Evolutionary conservation across 2,329 filamentous ascomycete genomes (phyloP), one percentile per base, ranked within the genome.

Genomic region (Fusarium longipes): DNA sequence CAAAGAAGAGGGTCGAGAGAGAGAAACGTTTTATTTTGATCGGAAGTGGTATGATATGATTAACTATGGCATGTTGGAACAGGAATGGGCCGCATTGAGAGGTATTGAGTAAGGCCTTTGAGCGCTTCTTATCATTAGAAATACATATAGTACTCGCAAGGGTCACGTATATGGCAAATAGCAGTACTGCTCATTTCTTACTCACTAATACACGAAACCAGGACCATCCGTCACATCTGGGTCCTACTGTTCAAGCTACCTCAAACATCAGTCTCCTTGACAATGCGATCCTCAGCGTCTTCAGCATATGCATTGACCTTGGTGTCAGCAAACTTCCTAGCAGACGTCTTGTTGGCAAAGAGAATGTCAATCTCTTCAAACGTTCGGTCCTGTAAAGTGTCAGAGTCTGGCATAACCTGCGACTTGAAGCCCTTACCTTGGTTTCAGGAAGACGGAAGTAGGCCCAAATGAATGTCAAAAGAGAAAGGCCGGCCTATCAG

Each of bases 11-110:
- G 82, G 82, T 0, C 67, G 78, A 5, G 75, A 73, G 53, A 74
- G 82, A 49, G 79, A 85, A 70, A 68, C 73, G 0, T 61, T 81
- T 9, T 84, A 78, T 75, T 74, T 78, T 63, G 77, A 84, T 63
- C 77, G 83, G 3, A 72, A 76, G 36, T 85, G 77, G 77, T 70
- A 72, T 38, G 76, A 80, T 52, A 30, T 66, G 3, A 52, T 82
- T 2, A 58, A 72, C 8, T 72, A 78, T 44, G 75, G 72, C 0
- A 82, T 82, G 70, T 45, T 82, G 42, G 78, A 80, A 49, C 43
- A 69, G 1, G 81, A 82, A 53, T 81, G 80, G 80, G 62, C 70
- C 50, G 63, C 29, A 6, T 15, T 71, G 1, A 53, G 71, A 40
- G 54, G 58, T 3, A 20, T 70, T 27, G 24, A 53, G 27, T 49